phyloP scores from a whole-genome alignment of 805 yeast genomes.

The Candida mattraensis region DNA sequence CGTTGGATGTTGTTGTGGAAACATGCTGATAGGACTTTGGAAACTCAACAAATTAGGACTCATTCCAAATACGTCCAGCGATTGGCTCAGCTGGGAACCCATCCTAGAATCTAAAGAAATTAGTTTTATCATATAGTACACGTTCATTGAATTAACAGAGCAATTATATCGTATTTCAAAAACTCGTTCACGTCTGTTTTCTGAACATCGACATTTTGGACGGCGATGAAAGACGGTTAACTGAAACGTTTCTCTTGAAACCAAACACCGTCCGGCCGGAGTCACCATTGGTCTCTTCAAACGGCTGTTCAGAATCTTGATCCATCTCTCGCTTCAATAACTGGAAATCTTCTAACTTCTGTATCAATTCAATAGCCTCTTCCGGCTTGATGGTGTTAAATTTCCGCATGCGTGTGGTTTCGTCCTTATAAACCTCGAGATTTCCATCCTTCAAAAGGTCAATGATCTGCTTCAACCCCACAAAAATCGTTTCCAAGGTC shows the following conservation, averaged over 20 bases:
- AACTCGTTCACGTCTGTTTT: conserved; percentile 5
- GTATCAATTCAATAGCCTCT: conserved; percentile 60
- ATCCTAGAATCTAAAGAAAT: conserved; percentile 31
- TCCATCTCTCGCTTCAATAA: conserved; percentile 19
- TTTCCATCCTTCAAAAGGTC: conserved; percentile 66
- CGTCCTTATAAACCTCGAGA: conserved; percentile 61
- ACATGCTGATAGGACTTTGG: conserved; percentile 76
- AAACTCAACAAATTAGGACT: conserved; percentile 87
- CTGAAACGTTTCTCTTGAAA: conserved; percentile 24
- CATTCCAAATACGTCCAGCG: conserved; percentile 82
- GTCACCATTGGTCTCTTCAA: conserved; percentile 10
- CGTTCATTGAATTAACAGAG: no score
- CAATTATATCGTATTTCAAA: no score
- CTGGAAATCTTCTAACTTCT: conserved; percentile 46
- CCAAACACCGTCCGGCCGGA: conserved; percentile 28
- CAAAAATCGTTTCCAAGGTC: conserved; percentile 69
- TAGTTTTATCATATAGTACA: conserved; percentile 27
- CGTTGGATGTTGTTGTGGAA: conserved; percentile 44
- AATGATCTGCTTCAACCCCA: conserved; percentile 78
- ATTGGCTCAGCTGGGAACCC: conserved; percentile 88
- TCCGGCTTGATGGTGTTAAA: conserved; percentile 76
- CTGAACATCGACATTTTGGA: conserved; percentile 21
- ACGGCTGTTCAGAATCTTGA: conserved; percentile 7
- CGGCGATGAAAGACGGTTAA: conserved; percentile 16
- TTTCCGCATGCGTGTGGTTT: conserved; percentile 55